Evolutionary conservation across 192 early-diverging fungal species (phyloP), one percentile per base, ranked within the genome.

Genomic region (Coemansia umbellata): DNA sequence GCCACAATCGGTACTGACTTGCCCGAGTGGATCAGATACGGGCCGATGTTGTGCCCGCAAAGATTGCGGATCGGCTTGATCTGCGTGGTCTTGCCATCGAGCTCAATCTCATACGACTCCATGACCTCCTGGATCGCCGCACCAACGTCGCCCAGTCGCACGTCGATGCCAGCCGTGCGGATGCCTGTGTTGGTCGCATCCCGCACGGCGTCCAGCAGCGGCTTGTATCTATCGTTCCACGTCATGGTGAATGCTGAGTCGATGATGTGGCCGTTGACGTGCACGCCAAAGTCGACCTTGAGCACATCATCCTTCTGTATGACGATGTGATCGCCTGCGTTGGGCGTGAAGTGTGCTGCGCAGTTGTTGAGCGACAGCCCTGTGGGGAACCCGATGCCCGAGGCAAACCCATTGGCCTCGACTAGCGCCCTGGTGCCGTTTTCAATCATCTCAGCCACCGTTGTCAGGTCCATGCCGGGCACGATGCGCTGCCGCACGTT

Each of bases 141-240:
- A 47, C 96, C 96, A 67, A 99, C 89, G 56, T 99, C 96, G 42
- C 86, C 84, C 48, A 99, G 59, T 33, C 96, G 78, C 22, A 91
- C 96, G 58, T 99, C 96, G 49, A 99, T 99, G 37, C 96, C 96
- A n/a, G 92, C 92, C 71, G 90, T 89, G 50, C 83, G 73, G 45
- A 99, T 79, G 43, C 96, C 96, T 18, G 94, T 91, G 78, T 99
- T 96, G 31, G 96, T 99, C 0, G 96, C 92, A 47, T 95, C 96
- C 69, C 81, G 85, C 19, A 94, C 94, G 22, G 93, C 96, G 50
- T 85, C 83, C 17, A 93, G 69, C 18, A 99, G 82, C 5, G 69
- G 74, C 50, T 97, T 88, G 54, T 89, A 99, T 21, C 85, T 79
- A 19, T 93, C 92, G 64, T 99, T 87, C 78, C 95, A 99, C 27